phyloP scores from a whole-genome alignment of 192 early-diverging fungal species.

The Backusella luteola region DNA sequence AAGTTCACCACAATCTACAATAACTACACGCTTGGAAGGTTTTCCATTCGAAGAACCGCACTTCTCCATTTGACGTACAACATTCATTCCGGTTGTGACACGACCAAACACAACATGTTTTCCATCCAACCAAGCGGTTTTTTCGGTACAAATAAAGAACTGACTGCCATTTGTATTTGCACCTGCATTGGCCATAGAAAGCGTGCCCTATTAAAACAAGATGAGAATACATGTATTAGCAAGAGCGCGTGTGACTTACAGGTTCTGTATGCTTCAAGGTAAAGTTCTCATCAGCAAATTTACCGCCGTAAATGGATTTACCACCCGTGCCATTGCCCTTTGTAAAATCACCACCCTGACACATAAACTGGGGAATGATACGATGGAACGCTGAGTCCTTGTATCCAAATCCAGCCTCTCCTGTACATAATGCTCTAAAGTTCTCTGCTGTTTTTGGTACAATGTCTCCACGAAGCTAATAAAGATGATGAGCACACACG shows the following conservation, averaged over 20 bases:
- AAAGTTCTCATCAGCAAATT: conserved; percentile 53
- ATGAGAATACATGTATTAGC: conserved; percentile 34
- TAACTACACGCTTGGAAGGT: conserved; percentile 30
- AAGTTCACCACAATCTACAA: conserved; percentile 41
- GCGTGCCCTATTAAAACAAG: conserved; percentile 56
- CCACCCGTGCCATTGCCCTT: conserved; percentile 75
- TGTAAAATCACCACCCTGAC: conserved; percentile 85
- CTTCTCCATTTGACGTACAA: conserved; percentile 43
- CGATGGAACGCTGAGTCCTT: conserved; percentile 84
- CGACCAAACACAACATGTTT: conserved; percentile 82
- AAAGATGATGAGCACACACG: no score
- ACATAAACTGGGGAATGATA: conserved; percentile 70
- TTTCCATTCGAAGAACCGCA: conserved; percentile 33
- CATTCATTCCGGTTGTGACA: conserved; percentile 60
- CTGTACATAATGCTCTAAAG: conserved; percentile 94
- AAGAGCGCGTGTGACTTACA: conserved; percentile 13
- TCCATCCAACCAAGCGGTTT: conserved; percentile 79
- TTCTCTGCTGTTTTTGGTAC: conserved; percentile 87
- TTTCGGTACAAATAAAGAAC: conserved; percentile 88
- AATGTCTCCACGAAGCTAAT: conserved; percentile 57
- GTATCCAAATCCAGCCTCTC: conserved; percentile 85
- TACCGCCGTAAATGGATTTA: conserved; percentile 79
- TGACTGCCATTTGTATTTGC: conserved; percentile 87
- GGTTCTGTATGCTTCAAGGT: conserved; percentile 37
- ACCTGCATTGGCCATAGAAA: conserved; percentile 93